Evolutionary conservation across 2,329 filamentous ascomycete species (phyloP).

Genomic region (Beauveria sp.): DNA sequence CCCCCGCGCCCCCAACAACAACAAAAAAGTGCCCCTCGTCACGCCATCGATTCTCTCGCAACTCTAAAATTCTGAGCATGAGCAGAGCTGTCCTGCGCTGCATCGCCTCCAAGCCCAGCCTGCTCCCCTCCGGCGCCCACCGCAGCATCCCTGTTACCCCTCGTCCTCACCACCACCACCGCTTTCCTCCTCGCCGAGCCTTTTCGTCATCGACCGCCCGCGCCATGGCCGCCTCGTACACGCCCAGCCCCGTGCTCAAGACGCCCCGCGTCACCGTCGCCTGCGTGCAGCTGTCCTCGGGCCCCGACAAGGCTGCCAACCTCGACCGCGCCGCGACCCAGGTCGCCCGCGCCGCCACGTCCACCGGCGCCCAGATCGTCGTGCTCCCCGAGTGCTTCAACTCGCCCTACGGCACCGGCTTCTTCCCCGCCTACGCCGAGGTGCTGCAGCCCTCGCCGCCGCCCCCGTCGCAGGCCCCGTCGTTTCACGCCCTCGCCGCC

Average conservation of each 20-base stretch:
- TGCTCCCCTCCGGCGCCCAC: neutral
- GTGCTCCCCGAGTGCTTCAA: constrained; percentile 99
- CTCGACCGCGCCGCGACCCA: constrained; percentile 72
- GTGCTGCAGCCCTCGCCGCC: constrained; percentile 73
- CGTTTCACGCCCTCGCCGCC: constrained; percentile 73
- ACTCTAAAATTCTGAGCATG: neutral
- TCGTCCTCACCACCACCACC: neutral
- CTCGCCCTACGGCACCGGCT: constrained; percentile 85
- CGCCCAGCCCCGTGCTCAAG: constrained; percentile 47
- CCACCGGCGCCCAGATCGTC: constrained; percentile 70
- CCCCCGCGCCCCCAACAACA: neutral
- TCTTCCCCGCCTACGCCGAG: constrained; percentile 90
- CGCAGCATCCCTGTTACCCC: too few species aligned
- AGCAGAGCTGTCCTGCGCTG: neutral
- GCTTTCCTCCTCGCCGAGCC: neutral
- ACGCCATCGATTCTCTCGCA: neutral
- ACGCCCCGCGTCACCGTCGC: constrained; percentile 67
- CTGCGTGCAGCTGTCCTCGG: constrained; percentile 72
- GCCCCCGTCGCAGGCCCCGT: constrained; percentile 61
- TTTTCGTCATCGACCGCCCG: neutral
- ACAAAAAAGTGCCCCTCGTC: neutral
- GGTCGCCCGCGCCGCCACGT: constrained; percentile 68
- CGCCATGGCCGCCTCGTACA: constrained; percentile 8
- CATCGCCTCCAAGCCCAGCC: neutral
- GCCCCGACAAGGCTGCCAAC: constrained; percentile 77